phyloP scores from a whole-genome alignment of 2,329 filamentous ascomycete species.

The Arthrocladium fulminans region DNA sequence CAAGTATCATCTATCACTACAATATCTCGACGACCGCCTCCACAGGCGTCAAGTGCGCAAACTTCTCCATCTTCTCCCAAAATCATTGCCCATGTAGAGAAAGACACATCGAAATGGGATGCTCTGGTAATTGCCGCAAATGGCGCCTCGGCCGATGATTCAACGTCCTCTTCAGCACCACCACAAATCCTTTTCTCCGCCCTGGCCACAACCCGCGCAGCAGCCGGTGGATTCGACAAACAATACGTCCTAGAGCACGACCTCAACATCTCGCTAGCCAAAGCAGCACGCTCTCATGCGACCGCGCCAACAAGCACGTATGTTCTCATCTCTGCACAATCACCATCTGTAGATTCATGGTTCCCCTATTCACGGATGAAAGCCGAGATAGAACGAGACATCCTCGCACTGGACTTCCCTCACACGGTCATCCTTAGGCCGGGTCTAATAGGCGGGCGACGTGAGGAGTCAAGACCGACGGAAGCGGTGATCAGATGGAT shows the following conservation, averaged over 20 bases:
- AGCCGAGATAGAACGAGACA: conserved; percentile 70
- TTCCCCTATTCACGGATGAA: conserved; percentile 65
- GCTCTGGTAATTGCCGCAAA: conserved; percentile 38
- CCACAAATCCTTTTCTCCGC: conserved; percentile 64
- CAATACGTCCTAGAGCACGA: conserved; percentile 87
- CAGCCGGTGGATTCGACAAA: conserved; percentile 64
- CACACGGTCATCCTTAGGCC: conserved; percentile 66
- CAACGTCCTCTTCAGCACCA: conserved; percentile 41
- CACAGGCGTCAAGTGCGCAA: conserved; percentile 38
- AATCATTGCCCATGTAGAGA: conserved; percentile 48
- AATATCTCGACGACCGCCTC: conserved; percentile 37
- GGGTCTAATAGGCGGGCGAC: conserved; percentile 63
- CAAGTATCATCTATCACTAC: conserved; percentile 35
- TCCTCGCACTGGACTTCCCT: conserved; percentile 65
- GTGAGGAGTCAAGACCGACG: conserved; percentile 51
- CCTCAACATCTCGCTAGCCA: conserved; percentile 69
- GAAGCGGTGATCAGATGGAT: conserved; percentile 52
- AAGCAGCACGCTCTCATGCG: conserved; percentile 63
- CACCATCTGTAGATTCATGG: conserved; percentile 44
- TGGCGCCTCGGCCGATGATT: neutral
- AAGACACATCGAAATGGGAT: conserved; percentile 63
- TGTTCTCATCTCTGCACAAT: conserved; percentile 60
- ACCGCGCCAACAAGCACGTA: conserved; percentile 51
- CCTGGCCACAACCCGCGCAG: conserved; percentile 67
- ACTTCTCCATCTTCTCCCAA: conserved; percentile 47